Base-by-base conservation (phyloP, 1,284 basidiomycete species). In the Trametes versicolor region DNA sequence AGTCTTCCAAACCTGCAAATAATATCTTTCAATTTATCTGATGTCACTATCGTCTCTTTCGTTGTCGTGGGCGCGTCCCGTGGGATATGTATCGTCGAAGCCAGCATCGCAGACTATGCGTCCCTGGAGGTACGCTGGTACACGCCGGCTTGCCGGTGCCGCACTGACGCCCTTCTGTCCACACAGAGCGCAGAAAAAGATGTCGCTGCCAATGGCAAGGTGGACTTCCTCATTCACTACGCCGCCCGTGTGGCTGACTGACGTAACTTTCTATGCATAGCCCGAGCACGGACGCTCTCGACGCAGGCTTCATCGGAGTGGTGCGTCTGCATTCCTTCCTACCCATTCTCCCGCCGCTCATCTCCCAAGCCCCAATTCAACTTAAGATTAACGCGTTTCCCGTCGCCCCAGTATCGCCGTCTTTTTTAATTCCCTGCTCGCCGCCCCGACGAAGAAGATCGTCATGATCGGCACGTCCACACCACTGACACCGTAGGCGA, bases 341-440 rank as follows among this genome's bases (percentile, higher is more conserved):
- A 17, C 4, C 10, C 19, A 25, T 17, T 32, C 34, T 19, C 36
- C 36, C 25, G 51, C 29, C 32, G 12, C 1, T 82, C 4, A 75
- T 77, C n/a, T n/a, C n/a, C n/a, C n/a, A n/a, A n/a, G n/a, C n/a
- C n/a, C n/a, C n/a, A n/a, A n/a, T n/a, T n/a, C n/a, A n/a, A n/a
- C n/a, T n/a, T n/a, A n/a, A n/a, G n/a, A n/a, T n/a, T n/a, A n/a
- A n/a, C n/a, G n/a, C n/a, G n/a, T n/a, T n/a, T n/a, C n/a, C n/a
- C n/a, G n/a, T n/a, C n/a, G n/a, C n/a, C n/a, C n/a, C 64, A 75
- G 74, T 48, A 81, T 74, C 60, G 78, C 80, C 62, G 74, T 74
- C 0, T 83, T 72, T 21, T 77, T 72, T 2, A 80, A 82, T 0
- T 76, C 83, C 29, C 72, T 83, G 19, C 72, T 73, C 23, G 74